Percentiles rank a stretch among this genome's conserved stretches.
These are phyloP conservation scores for Sugiyamaella marilandica DNA, from an alignment of 805 yeast species.

Conservation along the genomic window DNA sequence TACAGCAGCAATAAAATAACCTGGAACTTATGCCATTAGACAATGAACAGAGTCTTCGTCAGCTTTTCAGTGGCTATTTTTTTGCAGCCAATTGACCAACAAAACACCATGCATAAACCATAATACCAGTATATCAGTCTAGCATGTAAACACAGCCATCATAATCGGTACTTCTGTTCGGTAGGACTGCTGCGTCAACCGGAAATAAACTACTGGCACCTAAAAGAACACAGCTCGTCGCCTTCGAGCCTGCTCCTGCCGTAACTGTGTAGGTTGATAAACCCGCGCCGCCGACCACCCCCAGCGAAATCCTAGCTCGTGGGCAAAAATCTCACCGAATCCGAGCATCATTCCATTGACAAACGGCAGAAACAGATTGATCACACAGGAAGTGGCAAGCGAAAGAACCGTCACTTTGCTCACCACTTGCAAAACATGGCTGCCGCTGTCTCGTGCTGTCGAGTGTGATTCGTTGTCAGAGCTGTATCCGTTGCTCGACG, in stretches of 20 bases:
- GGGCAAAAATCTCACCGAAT: constrained; percentile 91
- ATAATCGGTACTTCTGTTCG: too few species aligned
- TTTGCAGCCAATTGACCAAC: too few species aligned
- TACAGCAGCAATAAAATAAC: too few species aligned
- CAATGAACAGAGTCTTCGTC: too few species aligned
- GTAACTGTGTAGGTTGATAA: background rate
- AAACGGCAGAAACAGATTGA: constrained; percentile 80
- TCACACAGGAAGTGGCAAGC: constrained; percentile 31
- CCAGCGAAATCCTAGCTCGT: constrained; percentile 78
- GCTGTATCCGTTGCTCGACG: background rate
- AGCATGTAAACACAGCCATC: too few species aligned
- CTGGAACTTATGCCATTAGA: too few species aligned
- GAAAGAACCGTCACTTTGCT: background rate
- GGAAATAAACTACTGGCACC: background rate
- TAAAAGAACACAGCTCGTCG: background rate
- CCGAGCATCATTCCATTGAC: constrained; percentile 94
- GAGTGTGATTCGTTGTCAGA: background rate
- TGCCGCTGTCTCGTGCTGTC: background rate
- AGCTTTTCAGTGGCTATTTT: too few species aligned
- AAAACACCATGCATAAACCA: too few species aligned
- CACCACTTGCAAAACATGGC: background rate
- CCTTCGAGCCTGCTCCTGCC: background rate
- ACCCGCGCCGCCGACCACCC: constrained; percentile 73
- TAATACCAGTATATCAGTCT: too few species aligned
- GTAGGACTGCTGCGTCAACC: background rate